These are phyloP conservation scores for Peribolospora baueri DNA, from an alignment of 768 basidiomycete genomes.

Conservation along the genomic window DNA sequence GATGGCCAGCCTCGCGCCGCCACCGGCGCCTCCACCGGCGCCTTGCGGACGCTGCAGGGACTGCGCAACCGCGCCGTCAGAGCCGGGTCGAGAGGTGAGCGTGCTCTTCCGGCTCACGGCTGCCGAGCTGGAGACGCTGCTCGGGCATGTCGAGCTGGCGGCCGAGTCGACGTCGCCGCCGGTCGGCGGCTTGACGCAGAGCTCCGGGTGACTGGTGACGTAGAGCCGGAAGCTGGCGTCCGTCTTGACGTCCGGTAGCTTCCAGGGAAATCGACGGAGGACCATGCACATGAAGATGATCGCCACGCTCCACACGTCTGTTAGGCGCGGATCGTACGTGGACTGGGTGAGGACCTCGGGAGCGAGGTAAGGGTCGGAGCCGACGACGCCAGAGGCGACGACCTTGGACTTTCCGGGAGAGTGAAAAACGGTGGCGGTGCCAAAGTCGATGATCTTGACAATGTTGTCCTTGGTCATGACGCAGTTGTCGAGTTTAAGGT, in stretches of 20 bases:
- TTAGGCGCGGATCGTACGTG: conserved; percentile 81
- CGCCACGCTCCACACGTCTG: conserved; percentile 94
- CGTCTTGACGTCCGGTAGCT: conserved; percentile 79
- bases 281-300: conserved; percentile 99
- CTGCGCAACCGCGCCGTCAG: no score
- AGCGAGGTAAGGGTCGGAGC: conserved; percentile 92
- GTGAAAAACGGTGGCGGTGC: conserved; percentile 97
- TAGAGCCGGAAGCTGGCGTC: conserved; percentile 81
- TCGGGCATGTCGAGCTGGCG: not conserved
- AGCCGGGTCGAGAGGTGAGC: no score
- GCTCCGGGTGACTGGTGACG: conserved; percentile 75
- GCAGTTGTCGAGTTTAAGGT: conserved; percentile 98
- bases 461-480: conserved; percentile 90
- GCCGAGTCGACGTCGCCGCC: not conserved
- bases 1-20: no score
- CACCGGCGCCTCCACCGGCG: no score
- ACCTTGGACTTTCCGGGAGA: conserved; percentile 73
- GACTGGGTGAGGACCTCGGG: conserved; percentile 70
- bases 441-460: conserved; percentile 98
- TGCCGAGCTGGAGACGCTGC: conserved; percentile 2
- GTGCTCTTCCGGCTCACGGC: not conserved
- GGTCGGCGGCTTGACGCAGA: conserved; percentile 26
- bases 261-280: conserved; percentile 93
- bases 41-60: no score
- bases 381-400: conserved; percentile 69